These are phyloP conservation scores for Saccharomyces hybrid DNA, from an alignment of 1,139 yeast genomes.

Conservation along the genomic window DNA sequence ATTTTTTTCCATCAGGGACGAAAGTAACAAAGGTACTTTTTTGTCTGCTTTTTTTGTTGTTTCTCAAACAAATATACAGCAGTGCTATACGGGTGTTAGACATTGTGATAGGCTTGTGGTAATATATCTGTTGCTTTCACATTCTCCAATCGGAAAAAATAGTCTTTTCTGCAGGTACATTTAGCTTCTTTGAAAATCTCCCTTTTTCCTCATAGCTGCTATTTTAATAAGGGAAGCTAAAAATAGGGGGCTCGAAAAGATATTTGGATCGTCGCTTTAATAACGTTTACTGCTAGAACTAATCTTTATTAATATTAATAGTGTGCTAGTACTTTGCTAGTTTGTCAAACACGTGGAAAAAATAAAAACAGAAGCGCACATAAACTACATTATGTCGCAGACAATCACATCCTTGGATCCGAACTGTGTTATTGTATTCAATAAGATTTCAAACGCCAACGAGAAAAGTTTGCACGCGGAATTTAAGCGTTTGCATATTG, in stretches of 20 bases:
- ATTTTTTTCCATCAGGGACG: not conserved
- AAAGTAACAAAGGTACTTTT: not conserved
- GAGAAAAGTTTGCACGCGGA: not conserved
- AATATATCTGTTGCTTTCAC: not conserved
- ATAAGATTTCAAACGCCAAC: not conserved
- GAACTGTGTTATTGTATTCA: slow-evolving; percentile 5
- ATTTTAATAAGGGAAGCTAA: not conserved
- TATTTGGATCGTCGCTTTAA: not conserved
- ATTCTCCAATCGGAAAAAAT: not conserved
- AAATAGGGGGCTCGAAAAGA: not conserved
- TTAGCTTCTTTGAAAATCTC: not conserved
- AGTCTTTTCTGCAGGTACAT: not conserved
- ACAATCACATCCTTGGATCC: slow-evolving; percentile 3
- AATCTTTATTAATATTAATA: not conserved
- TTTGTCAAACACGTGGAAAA: not conserved
- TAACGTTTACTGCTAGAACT: not conserved
- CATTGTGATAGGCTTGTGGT: not conserved
- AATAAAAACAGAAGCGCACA: not conserved
- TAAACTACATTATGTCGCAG: not conserved
- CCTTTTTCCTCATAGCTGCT: not conserved
- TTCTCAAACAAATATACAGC: not conserved
- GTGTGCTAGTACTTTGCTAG: not conserved
- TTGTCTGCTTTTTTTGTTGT: not conserved
- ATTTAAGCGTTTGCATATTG: slow-evolving; percentile 15
- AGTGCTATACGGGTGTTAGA: not conserved